Evolutionary conservation across 2,329 filamentous ascomycete genomes (phyloP), one percentile per base, ranked within the genome.

Genomic region (Gyromitra esculenta): DNA sequence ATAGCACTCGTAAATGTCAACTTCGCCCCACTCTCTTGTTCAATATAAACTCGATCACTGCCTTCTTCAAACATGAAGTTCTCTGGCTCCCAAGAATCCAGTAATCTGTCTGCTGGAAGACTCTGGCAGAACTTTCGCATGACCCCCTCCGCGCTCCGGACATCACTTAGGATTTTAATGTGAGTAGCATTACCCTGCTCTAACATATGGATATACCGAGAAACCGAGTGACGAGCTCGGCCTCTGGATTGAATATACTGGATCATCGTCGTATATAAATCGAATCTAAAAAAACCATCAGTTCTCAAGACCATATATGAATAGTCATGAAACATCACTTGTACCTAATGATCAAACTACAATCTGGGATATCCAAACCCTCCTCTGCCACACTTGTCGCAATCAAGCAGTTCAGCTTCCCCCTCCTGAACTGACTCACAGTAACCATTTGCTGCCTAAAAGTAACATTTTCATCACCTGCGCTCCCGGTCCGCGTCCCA

Each of bases 241-340:
- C 96, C 96, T 78, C 93, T 89, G 13, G 94, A 97, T 83, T 99
- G 96, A 21, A 98, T 90, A 82, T 97, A 98, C 81, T 97, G 92
- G 67, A 98, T 98, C 83, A 97, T 90, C 0, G 95, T 97, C 9
- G 88, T 87, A 83, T 94, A 97, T 1, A 97, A 87, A 82, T 98
- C 93, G 81, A 97, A 99, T 1, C 94, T 79, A 50, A 37, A 31
- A 21, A n/a, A n/a, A 35, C 13, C 13, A 50, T 77, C n/a, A 78
- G 69, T 41, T 5, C 65, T 21, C 31, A 6, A 6, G 56, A 43
- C 41, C 21, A 60, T 5, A 3, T 8, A 25, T 11, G 15, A 9
- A 1, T 15, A 69, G 43, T 62, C 66, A 69, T 4, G 7, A 13
- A 11, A 21, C 41, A 43, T 85, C 88, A 13, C 79, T 80, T 1